Percentiles rank a stretch among this genome's conserved stretches.
Conservation (phyloP, 176 grass and related monocot species). For the Typha latifolia region DNA sequence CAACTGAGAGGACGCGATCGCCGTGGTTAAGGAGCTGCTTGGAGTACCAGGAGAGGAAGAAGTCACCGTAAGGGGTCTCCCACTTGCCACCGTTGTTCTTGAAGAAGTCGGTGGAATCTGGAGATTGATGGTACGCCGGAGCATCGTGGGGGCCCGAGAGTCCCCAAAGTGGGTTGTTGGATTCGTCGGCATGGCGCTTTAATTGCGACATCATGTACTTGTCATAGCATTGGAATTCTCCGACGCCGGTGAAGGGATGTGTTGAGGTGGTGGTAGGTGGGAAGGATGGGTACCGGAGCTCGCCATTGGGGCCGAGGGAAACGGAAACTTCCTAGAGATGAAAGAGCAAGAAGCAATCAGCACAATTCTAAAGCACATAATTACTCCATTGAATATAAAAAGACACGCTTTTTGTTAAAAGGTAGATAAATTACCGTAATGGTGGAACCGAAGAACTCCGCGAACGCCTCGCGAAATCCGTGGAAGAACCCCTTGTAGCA, state of each 20-base stretch:
- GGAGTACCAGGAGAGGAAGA: slow-evolving; percentile 96
- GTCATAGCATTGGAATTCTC: slow-evolving; percentile 91
- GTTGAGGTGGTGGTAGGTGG: slow-evolving; percentile 17
- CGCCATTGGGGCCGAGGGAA: slow-evolving; percentile 64
- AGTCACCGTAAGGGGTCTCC: slow-evolving; percentile 60
- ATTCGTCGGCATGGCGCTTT: slow-evolving; percentile 19
- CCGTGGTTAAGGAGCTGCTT: slow-evolving; percentile 52
- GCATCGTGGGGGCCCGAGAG: slow-evolving; percentile 49
- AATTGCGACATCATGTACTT: slow-evolving; percentile 67
- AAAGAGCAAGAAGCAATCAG: neutral
- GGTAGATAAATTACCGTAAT: slow-evolving; percentile 35
- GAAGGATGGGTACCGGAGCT: slow-evolving; percentile 82
- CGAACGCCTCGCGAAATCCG: slow-evolving; percentile 49
- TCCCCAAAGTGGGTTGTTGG: slow-evolving; percentile 51
- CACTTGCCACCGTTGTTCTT: slow-evolving; percentile 50
- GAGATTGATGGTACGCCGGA: slow-evolving; percentile 47
- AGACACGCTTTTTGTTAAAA: too few species aligned
- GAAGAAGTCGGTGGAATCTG: slow-evolving; percentile 50
- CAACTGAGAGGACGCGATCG: slow-evolving; percentile 50
- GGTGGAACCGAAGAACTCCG: slow-evolving; percentile 55
- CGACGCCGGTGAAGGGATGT: slow-evolving; percentile 20
- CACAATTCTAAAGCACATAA: too few species aligned
- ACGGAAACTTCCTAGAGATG: slow-evolving; percentile 53
- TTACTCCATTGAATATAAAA: too few species aligned
- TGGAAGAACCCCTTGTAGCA: slow-evolving; percentile 58